Evolutionary conservation across 768 basidiomycete genomes (phyloP).

Genomic region (Leucocoprinus sp.): DNA sequence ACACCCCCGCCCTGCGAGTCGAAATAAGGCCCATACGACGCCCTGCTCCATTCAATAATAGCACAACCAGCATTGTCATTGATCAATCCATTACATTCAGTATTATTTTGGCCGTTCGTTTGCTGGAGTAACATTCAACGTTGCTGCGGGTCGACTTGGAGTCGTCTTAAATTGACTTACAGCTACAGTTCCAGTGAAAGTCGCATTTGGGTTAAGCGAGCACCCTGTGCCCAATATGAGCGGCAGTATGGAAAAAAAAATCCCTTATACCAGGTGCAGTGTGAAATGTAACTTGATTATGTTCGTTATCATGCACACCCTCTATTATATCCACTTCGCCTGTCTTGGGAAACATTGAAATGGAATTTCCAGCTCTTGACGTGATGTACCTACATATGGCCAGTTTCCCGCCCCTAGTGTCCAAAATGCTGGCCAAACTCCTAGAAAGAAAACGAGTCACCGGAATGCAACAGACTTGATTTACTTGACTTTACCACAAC

Average conservation of each 20-base stretch:
- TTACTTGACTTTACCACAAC: slow-evolving; percentile 58
- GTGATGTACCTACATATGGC: slow-evolving; percentile 45
- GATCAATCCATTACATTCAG: slow-evolving; percentile 44
- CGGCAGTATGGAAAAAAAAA: neutral
- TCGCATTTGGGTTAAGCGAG: slow-evolving; percentile 17
- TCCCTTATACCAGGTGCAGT: slow-evolving; percentile 45
- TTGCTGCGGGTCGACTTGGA: neutral
- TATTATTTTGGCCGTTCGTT: slow-evolving; percentile 37
- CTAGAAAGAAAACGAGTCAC: slow-evolving; percentile 24
- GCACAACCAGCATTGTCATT: slow-evolving; percentile 68
- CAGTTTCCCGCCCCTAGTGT: slow-evolving; percentile 49
- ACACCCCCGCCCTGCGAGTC: slow-evolving; percentile 77
- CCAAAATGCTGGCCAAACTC: slow-evolving; percentile 87
- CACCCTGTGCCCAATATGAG: slow-evolving; percentile 14
- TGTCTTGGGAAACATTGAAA: slow-evolving; percentile 29
- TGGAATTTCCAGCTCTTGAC: neutral
- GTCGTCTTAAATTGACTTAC: neutral
- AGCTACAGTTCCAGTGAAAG: slow-evolving; percentile 12
- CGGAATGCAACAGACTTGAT: neutral
- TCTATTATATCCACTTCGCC: slow-evolving; percentile 84
- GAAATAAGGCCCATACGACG: slow-evolving; percentile 79
- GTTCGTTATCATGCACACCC: slow-evolving; percentile 77
- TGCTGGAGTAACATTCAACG: neutral
- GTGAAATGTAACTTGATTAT: slow-evolving; percentile 82
- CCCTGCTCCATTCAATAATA: slow-evolving; percentile 68